phyloP scores from a whole-genome alignment of 192 early-diverging fungal genomes.

The Fimicolochytrium jonesii region DNA sequence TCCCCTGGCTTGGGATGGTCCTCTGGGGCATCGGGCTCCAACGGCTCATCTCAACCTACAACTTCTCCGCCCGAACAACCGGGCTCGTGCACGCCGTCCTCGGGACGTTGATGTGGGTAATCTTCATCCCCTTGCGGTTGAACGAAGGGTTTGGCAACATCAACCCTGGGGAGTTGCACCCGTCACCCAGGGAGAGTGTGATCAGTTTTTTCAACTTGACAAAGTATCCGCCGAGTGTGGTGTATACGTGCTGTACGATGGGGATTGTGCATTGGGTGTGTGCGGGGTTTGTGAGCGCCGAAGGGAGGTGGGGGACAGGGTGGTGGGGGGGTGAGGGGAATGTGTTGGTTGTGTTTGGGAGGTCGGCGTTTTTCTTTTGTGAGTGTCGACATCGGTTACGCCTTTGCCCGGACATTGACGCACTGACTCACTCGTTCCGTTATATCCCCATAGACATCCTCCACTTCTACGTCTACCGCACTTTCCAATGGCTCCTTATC shows the following conservation, averaged over 20 bases:
- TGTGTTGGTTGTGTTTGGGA: slow-evolving; percentile 21
- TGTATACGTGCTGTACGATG: slow-evolving; percentile 29
- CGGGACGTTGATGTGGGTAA: slow-evolving; percentile 18
- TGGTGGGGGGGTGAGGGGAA: slow-evolving; percentile 6
- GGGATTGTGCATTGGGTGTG: slow-evolving; percentile 28
- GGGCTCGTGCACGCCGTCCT: slow-evolving; percentile 27
- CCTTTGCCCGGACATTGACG: too few species aligned
- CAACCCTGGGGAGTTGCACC: slow-evolving; percentile 30
- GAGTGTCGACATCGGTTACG: too few species aligned
- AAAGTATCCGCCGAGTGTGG: slow-evolving; percentile 39
- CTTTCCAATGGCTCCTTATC: slow-evolving; percentile 1
- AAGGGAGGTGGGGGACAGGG: neutral
- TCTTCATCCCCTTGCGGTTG: slow-evolving; percentile 32
- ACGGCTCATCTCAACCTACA: neutral
- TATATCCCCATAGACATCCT: slow-evolving; percentile 7
- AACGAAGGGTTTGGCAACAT: slow-evolving; percentile 33
- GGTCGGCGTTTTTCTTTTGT: slow-evolving; percentile 31
- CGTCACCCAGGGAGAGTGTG: slow-evolving; percentile 12
- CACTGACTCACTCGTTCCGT: too few species aligned
- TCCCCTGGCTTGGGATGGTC: slow-evolving; percentile 34
- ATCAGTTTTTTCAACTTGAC: slow-evolving; percentile 42
- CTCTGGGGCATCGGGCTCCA: slow-evolving; percentile 36
- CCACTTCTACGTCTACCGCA: slow-evolving; percentile 27
- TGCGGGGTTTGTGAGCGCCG: slow-evolving; percentile 21
- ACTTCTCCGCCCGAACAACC: neutral